Evolutionary conservation across 352 stramenopile species (phyloP), one percentile per base, ranked within the genome.

Genomic region (Phytophthora pseudosyringae): DNA sequence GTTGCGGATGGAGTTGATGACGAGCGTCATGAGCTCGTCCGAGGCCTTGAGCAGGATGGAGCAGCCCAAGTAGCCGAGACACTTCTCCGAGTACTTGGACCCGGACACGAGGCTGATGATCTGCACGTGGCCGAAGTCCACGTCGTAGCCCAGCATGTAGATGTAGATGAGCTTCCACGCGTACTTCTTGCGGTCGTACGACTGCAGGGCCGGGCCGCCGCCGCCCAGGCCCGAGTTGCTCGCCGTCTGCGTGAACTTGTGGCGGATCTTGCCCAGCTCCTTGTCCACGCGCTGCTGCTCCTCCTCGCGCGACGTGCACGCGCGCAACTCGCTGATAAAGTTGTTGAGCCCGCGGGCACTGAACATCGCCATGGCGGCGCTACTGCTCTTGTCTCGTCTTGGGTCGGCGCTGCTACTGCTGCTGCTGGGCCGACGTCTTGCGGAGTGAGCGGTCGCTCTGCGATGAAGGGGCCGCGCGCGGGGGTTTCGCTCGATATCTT

Each of bases 141-240:
- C 97, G 77, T 99, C 97, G 76, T 99, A 99, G 57, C 97, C 97
- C 46, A 99, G 77, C 80, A 99, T 98, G 78, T 98, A 98, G 76
- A 99, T 99, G 81, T 99, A 99, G 26, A 99, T 97, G 58, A 99
- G 81, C 83, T 99, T 99, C 97, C 97, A 99, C 47, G 98, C 95
- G 78, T 99, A 99, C 78, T 99, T 99, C 73, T 99, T 99, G 56
- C 97, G 90, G 75, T 99, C 93, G 75, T 99, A 99, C 40, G 90
- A 96, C 63, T 93, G 96, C 32, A 99, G 76, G 35, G 71, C 57
- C 32, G 80, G 77, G 16, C 60, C 66, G 16, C 66, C 60, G 26
- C 66, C 38, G 7, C 66, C 60, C 31, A 74, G 32, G 9, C 54
- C 66, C 26, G 53, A 69, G 31, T 16, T 46, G 33, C 59, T 38